Evolutionary conservation across 1,139 yeast genomes (phyloP).

Genomic region (Meyerozyma athensensis): DNA sequence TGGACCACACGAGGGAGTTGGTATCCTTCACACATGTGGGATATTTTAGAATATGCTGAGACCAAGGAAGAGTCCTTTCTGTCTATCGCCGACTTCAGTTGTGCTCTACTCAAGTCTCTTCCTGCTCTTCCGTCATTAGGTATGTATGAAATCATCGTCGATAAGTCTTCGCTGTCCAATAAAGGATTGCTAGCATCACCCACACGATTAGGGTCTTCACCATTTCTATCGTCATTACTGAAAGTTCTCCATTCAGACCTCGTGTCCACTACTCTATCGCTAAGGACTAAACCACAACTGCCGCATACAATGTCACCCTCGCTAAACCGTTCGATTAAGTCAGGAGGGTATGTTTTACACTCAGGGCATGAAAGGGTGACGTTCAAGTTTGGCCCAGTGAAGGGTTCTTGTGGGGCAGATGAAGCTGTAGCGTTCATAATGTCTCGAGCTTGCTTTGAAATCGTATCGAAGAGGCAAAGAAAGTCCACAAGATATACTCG

Average conservation of each 20-base stretch:
- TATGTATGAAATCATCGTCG: conserved; percentile 86
- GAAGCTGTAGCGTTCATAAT: conserved; percentile 4
- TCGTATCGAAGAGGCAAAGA: background rate
- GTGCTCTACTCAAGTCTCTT: conserved; percentile 85
- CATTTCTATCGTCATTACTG: conserved; percentile 94
- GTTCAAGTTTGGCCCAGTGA: conserved; percentile 69
- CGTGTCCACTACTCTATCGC: conserved; percentile 90
- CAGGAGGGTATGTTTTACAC: conserved; percentile 94
- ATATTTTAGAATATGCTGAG: conserved; percentile 84
- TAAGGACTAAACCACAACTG: conserved; percentile 87
- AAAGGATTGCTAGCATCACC: conserved; percentile 98
- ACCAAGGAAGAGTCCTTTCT: conserved; percentile 83
- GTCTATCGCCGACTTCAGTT: conserved; percentile 79
- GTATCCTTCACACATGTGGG: conserved; percentile 97
- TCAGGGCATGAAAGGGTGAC: conserved; percentile 93
- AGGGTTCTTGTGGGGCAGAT: conserved; percentile 24
- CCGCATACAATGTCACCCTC: conserved; percentile 99
- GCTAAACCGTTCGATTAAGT: conserved; percentile 87
- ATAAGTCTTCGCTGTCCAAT: conserved; percentile 85
- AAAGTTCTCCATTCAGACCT: conserved; percentile 99
- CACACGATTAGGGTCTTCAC: conserved; percentile 98
- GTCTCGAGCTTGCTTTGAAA: background rate
- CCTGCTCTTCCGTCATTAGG: conserved; percentile 76
- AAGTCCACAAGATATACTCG: conserved; percentile 3
- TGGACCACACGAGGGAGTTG: conserved; percentile 92